Evolutionary conservation across 2,329 filamentous ascomycete species (phyloP).

Genomic region (Phaeophleospora eucalypticola): DNA sequence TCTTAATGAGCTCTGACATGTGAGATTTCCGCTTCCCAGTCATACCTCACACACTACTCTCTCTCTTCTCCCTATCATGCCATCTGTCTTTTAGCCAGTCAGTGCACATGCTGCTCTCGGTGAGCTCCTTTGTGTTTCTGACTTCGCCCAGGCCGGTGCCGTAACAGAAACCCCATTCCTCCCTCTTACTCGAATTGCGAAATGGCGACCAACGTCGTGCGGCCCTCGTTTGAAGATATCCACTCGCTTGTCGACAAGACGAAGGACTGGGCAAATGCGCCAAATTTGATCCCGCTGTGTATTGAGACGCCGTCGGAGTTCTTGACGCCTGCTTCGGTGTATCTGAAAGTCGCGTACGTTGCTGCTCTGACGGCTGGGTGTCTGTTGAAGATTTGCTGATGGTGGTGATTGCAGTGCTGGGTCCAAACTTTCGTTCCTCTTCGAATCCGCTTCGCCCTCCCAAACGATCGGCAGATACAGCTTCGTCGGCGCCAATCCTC

Average conservation of each 20-base stretch:
- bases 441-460: constrained; percentile 87
- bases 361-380: no score
- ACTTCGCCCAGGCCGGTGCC: constrained; percentile 31
- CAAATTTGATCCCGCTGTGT: constrained; percentile 78
- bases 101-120: constrained; percentile 12
- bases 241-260: constrained; percentile 53
- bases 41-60: neutral
- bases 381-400: no score
- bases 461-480: constrained; percentile 93
- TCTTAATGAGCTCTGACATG: neutral
- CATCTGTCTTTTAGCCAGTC: neutral
- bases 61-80: neutral
- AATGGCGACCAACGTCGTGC: no score
- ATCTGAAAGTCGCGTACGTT: constrained; percentile 84
- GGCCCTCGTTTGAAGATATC: constrained; percentile 60
- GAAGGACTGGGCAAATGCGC: constrained; percentile 51
- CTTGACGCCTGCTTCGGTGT: constrained; percentile 89
- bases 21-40: neutral
- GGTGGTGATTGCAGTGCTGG: constrained; percentile 46
- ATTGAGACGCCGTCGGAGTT: constrained; percentile 87
- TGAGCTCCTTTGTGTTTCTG: constrained; percentile 28
- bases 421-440: constrained; percentile 84
- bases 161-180: no score
- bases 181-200: no score
- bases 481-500: constrained; percentile 78